Conservation (phyloP, 2,329 filamentous ascomycete species). For the Stylonectria norvegica region DNA sequence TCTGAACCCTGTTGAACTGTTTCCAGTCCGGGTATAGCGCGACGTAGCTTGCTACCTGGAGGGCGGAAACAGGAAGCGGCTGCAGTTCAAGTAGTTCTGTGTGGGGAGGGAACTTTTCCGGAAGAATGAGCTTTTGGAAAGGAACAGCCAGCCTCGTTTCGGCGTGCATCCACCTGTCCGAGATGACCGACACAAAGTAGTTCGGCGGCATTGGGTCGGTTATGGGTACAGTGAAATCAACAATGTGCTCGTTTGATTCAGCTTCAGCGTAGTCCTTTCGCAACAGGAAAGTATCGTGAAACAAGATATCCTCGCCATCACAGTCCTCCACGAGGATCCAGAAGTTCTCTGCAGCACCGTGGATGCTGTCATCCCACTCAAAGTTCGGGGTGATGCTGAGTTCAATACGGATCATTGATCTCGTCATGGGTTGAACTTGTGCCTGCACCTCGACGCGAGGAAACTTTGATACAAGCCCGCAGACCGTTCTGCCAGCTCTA, state of each 20-base stretch:
- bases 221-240: slow-evolving; percentile 95
- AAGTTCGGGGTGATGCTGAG: slow-evolving; percentile 92
- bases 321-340: slow-evolving; percentile 98
- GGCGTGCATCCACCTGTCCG: slow-evolving; percentile 97
- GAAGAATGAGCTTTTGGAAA: slow-evolving; percentile 90
- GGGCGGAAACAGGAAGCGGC: slow-evolving; percentile 79
- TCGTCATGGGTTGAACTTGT: slow-evolving; percentile 89
- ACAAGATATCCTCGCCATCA: slow-evolving; percentile 92
- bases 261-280: slow-evolving; percentile 82
- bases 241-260: slow-evolving; percentile 87
- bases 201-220: slow-evolving; percentile 98
- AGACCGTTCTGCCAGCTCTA: slow-evolving; percentile 81
- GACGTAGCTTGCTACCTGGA: slow-evolving; percentile 82
- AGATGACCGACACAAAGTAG: slow-evolving; percentile 94
- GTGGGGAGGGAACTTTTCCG: slow-evolving; percentile 92
- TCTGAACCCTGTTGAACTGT: slow-evolving; percentile 96
- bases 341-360: slow-evolving; percentile 86
- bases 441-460: slow-evolving; percentile 89
- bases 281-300: slow-evolving; percentile 90
- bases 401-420: slow-evolving; percentile 87
- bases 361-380: slow-evolving; percentile 86
- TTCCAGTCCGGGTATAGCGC: slow-evolving; percentile 78
- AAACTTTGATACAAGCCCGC: slow-evolving; percentile 84
- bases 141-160: slow-evolving; percentile 91
- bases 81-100: slow-evolving; percentile 91